Evolutionary conservation across 2,329 filamentous ascomycete species (phyloP).

Genomic region (Lecanoromycetidae sp.): DNA sequence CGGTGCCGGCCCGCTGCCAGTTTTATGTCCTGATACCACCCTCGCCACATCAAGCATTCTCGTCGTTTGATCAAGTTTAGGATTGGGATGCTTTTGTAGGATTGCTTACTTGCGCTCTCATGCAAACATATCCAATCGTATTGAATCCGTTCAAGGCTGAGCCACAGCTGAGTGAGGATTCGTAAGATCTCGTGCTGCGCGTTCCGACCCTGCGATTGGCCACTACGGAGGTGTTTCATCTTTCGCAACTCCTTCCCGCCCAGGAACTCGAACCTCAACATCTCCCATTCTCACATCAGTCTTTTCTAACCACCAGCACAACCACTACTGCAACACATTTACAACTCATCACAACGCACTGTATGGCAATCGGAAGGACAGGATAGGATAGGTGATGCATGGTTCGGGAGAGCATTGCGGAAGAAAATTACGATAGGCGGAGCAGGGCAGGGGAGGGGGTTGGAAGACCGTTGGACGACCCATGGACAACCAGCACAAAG

Average conservation of each 20-base stretch:
- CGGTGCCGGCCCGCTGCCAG: background rate
- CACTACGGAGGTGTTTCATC: slow-evolving; percentile 9
- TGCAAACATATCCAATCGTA: no score
- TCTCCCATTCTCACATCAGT: background rate
- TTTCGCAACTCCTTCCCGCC: background rate
- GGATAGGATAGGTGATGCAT: background rate
- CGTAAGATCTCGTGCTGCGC: no score
- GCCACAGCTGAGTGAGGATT: no score
- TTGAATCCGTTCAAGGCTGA: no score
- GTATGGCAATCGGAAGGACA: background rate
- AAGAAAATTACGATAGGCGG: slow-evolving; percentile 1
- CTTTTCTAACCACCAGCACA: background rate
- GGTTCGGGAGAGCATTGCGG: background rate
- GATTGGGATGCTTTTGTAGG: no score
- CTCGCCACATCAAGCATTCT: no score
- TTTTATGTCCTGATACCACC: no score
- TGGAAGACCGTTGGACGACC: background rate
- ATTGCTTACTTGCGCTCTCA: no score
- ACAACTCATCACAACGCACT: background rate
- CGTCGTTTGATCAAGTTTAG: no score
- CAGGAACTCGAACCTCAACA: slow-evolving; percentile 3
- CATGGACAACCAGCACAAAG: background rate
- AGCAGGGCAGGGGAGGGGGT: background rate
- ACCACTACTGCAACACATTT: background rate
- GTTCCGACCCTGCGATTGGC: slow-evolving; percentile 2